Conservation (phyloP, 768 basidiomycete species). For the Tephrocybe sp. region DNA sequence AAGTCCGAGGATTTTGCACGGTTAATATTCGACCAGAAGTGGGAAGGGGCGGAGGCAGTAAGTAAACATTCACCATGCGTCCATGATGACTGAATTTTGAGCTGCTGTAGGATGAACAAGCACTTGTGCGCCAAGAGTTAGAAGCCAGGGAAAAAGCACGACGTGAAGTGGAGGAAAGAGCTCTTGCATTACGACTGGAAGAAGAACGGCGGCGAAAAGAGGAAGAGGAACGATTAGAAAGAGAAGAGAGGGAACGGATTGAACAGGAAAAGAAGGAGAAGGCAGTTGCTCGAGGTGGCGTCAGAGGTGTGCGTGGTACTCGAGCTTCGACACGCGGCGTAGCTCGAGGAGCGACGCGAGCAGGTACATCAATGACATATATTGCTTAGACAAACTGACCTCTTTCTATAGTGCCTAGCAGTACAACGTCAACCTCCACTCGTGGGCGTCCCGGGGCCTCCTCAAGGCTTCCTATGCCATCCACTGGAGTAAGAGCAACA, state of each 20-base stretch:
- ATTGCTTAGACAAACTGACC: background rate
- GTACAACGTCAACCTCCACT: background rate
- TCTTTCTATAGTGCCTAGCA: background rate
- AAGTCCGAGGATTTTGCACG: conserved; percentile 68
- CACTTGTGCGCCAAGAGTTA: conserved; percentile 44
- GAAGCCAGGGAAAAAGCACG: conserved; percentile 39
- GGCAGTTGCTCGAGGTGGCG: conserved; percentile 44
- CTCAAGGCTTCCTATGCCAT: conserved; percentile 16
- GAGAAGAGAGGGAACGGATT: conserved; percentile 34
- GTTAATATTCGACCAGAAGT: conserved; percentile 73
- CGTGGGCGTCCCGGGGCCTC: conserved; percentile 6
- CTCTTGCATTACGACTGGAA: conserved; percentile 25
- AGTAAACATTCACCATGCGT: conserved; percentile 20
- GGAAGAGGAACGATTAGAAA: conserved; percentile 41
- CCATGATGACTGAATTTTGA: background rate
- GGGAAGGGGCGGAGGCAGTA: conserved; percentile 73
- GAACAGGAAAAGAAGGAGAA: conserved; percentile 47
- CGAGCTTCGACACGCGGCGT: conserved; percentile 56
- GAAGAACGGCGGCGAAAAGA: conserved; percentile 49
- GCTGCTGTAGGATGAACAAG: conserved; percentile 55
- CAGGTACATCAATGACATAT: conserved; percentile 25
- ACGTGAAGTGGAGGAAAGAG: conserved; percentile 46
- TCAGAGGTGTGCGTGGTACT: conserved; percentile 72
- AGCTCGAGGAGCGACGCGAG: conserved; percentile 33
- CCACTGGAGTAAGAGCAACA: conserved; percentile 6